phyloP scores from a whole-genome alignment of 73 alveolate species.

The Tetrahymena elliotti region DNA sequence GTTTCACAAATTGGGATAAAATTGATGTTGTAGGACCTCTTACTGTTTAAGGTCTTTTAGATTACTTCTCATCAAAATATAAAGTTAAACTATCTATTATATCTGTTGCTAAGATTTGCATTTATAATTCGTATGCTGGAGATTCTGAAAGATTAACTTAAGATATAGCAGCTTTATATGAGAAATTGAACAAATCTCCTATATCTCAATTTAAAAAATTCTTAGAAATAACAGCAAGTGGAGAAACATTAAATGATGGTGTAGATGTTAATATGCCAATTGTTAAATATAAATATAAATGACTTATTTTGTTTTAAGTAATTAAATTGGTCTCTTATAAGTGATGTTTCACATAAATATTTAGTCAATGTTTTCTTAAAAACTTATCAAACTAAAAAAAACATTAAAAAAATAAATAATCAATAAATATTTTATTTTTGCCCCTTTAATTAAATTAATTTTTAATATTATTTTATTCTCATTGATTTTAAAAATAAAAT shows the following conservation, averaged over 20 bases:
- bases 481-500: no score
- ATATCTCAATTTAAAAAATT: neutral
- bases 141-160: neutral
- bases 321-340: neutral
- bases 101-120: neutral
- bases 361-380: neutral
- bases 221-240: neutral
- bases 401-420: no score
- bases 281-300: neutral
- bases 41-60: neutral
- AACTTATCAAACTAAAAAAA: no score
- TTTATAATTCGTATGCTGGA: neutral
- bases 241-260: neutral
- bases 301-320: neutral
- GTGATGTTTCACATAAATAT: no score
- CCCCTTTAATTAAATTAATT: no score
- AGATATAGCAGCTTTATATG: neutral
- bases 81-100: neutral
- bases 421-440: no score
- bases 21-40: slow-evolving; percentile 56
- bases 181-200: neutral
- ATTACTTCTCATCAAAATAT: neutral
- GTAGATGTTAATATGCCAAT: neutral
- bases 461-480: no score
- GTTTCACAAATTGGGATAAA: slow-evolving; percentile 80